These are phyloP conservation scores for Skeletonema grethae DNA, from an alignment of 108 stramenopile species.

Conservation along the genomic window DNA sequence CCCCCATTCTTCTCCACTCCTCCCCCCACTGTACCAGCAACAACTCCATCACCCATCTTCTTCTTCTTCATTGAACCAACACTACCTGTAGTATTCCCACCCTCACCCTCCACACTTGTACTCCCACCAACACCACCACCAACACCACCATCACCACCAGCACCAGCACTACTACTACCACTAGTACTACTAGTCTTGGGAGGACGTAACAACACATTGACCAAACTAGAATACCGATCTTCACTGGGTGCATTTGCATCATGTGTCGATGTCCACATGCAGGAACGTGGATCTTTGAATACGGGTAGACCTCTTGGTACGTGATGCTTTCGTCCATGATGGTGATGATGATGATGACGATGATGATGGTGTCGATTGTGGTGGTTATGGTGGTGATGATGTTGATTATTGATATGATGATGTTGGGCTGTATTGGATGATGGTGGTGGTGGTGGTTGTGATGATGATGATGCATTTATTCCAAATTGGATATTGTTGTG, in stretches of 20 bases:
- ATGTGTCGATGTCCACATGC: constrained; percentile 82
- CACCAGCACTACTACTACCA: too few relatives aligned
- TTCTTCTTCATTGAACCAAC: too few relatives aligned
- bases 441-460: neutral
- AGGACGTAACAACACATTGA: constrained; percentile 69
- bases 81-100: neutral
- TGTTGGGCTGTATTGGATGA: neutral
- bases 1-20: neutral
- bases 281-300: constrained; percentile 64
- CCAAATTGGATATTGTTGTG: neutral
- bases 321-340: constrained; percentile 32
- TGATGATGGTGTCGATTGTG: neutral
- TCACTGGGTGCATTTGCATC: constrained; percentile 81
- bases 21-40: neutral
- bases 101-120: neutral
- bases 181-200: constrained; percentile 17
- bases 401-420: neutral
- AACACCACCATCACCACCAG: too few relatives aligned
- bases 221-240: constrained; percentile 77
- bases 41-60: too few relatives aligned
- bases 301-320: constrained; percentile 60
- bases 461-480: neutral
- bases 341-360: constrained; percentile 2
- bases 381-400: neutral
- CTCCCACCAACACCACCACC: constrained; percentile 3